Percentiles rank a stretch among this genome's conserved stretches.
These are phyloP conservation scores for Acephala macrosclerotiorum DNA, from an alignment of 2,329 filamentous ascomycete genomes.

Conservation along the genomic window DNA sequence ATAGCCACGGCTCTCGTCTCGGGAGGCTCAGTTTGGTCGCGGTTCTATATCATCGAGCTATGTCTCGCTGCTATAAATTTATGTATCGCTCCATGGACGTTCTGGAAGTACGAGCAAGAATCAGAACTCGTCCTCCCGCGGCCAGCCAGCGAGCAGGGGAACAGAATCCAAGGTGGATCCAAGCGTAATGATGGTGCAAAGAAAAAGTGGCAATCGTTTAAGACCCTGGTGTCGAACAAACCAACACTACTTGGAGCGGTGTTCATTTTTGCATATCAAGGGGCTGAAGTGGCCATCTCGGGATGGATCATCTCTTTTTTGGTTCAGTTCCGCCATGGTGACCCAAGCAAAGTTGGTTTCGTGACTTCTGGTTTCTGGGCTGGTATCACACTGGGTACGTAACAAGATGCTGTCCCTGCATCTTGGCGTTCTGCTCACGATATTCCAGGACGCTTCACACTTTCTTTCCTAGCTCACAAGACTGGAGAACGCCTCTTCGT, in stretches of 20 bases:
- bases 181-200: slow-evolving; percentile 21
- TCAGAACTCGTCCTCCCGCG: slow-evolving; percentile 58
- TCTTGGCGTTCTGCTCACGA: background rate
- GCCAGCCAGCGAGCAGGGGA: slow-evolving; percentile 45
- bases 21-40: slow-evolving; percentile 71
- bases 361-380: slow-evolving; percentile 75
- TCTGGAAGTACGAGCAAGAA: slow-evolving; percentile 72
- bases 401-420: slow-evolving; percentile 57
- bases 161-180: too few species aligned
- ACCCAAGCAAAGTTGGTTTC: slow-evolving; percentile 76
- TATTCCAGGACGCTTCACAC: slow-evolving; percentile 68
- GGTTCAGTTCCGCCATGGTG: slow-evolving; percentile 74
- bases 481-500: slow-evolving; percentile 77
- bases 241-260: slow-evolving; percentile 73
- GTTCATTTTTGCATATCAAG: slow-evolving; percentile 86
- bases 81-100: slow-evolving; percentile 66
- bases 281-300: slow-evolving; percentile 80
- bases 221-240: slow-evolving; percentile 47
- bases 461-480: slow-evolving; percentile 69
- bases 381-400: slow-evolving; percentile 77
- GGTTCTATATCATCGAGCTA: slow-evolving; percentile 74
- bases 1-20: slow-evolving; percentile 71
- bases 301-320: slow-evolving; percentile 88
- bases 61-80: slow-evolving; percentile 63
- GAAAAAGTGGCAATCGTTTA: slow-evolving; percentile 44